Evolutionary conservation across 306 rosid species (phyloP).

Genomic region (Lathyrus oleraceus): DNA sequence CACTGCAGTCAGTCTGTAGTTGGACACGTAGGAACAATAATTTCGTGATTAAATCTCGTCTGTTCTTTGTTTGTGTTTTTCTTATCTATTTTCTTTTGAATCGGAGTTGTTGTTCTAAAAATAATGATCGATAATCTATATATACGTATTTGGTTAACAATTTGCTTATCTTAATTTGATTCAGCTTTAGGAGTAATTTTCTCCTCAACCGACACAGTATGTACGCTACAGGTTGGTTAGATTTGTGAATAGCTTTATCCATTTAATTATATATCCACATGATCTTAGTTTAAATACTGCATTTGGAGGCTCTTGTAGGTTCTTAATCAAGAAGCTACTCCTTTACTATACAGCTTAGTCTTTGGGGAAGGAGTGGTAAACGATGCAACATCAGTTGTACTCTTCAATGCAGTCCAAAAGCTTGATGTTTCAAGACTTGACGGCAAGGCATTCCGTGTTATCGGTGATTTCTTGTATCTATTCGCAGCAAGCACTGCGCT

Average conservation of each 20-base stretch:
- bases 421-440: constrained; percentile 55
- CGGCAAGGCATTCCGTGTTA: constrained; percentile 38
- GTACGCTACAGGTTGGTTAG: constrained; percentile 85
- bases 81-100: too few relatives aligned
- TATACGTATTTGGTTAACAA: constrained; percentile 24
- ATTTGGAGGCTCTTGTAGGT: constrained; percentile 51
- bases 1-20: too few relatives aligned
- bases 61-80: neutral
- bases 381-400: constrained; percentile 93
- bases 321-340: constrained; percentile 88
- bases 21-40: too few relatives aligned
- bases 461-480: constrained; percentile 74
- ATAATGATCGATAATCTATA: neutral
- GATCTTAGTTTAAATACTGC: constrained; percentile 16
- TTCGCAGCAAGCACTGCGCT: constrained; percentile 81
- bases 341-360: constrained; percentile 83
- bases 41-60: too few relatives aligned
- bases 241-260: constrained; percentile 30
- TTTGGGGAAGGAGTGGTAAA: constrained; percentile 97
- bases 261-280: constrained; percentile 25
- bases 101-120: neutral
- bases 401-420: constrained; percentile 86
- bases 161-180: constrained; percentile 34
- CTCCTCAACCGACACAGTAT: constrained; percentile 90
- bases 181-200: constrained; percentile 87